A percentile compares a stretch with the other conserved stretches of the same genome.
Conservation (phyloP, 768 basidiomycete genomes). For the Glaciozyma martinii region DNA sequence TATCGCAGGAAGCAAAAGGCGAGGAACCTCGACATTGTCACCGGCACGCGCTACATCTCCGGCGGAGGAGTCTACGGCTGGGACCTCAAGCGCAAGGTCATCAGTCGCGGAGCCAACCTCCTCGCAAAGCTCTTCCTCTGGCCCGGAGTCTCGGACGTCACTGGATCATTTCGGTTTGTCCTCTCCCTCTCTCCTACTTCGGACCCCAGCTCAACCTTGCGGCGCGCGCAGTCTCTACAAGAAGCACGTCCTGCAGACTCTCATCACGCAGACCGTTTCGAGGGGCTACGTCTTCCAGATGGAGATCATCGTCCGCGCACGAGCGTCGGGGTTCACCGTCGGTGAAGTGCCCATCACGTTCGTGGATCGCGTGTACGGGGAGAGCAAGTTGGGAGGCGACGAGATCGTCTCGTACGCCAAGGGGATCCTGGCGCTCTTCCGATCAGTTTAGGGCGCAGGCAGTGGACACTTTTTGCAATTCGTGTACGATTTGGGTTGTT, state of each 20-base stretch:
- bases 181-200: conserved; percentile 36
- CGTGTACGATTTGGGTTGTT: too few relatives aligned
- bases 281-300: conserved; percentile 95
- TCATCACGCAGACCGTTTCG: conserved; percentile 73
- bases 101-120: conserved; percentile 82
- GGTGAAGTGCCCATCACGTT: conserved; percentile 92
- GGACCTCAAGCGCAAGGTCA: conserved; percentile 81
- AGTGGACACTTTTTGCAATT: too few relatives aligned
- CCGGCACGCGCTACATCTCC: conserved; percentile 76
- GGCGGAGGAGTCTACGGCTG: conserved; percentile 82
- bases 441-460: conserved; percentile 48
- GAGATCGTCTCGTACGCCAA: conserved; percentile 80
- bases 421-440: conserved; percentile 65
- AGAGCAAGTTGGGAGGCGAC: conserved; percentile 80
- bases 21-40: conserved; percentile 86
- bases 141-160: conserved; percentile 81
- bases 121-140: conserved; percentile 74
- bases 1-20: conserved; percentile 50
- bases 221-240: conserved; percentile 51
- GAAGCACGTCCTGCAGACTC: conserved; percentile 61
- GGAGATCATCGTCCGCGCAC: conserved; percentile 93
- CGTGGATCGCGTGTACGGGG: conserved; percentile 85
- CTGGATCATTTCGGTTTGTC: conserved; percentile 63
- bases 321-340: conserved; percentile 69
- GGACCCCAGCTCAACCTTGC: conserved; percentile 40